Base-by-base conservation (phyloP, 2,329 filamentous ascomycete genomes). In the Acephala macrosclerotiorum region DNA sequence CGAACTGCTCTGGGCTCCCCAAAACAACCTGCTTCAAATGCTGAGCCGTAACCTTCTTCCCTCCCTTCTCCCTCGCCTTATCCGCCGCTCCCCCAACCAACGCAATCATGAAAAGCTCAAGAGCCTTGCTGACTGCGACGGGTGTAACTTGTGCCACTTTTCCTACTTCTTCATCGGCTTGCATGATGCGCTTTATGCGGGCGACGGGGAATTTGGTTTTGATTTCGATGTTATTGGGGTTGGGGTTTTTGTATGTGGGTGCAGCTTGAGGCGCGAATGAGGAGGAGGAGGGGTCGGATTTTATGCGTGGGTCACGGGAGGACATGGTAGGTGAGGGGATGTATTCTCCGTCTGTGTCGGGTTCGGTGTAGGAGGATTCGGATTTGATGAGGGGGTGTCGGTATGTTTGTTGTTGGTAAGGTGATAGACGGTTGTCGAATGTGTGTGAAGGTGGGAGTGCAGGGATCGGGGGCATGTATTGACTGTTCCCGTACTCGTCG, bases 171-270 rank as follows among this genome's bases (percentile, higher is more conserved):
- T 99, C 96, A 76, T 99, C 96, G 12, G 95, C 95, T 80, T 99
- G 96, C 96, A 99, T 98, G 75, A 99, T 98, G 60, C 96, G 89
- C 84, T 99, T 99, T 83, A 99, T 99, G 68, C 96, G 87, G 16
- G 96, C 96, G 36, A 97, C 97, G 1, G 96, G 96, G 75, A 99
- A 99, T 75, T 97, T 97, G 38, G 95, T 98, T 79, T 89, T 92
- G 73, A 99, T 93, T 51, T 93, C 79, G 80, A 97, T 80, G 78
- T 74, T 74, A 61, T 65, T 67, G 3, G 74, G 74, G 59, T 76
- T 75, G 12, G 75, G 74, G 45, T 75, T 87, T 78, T 80, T 88
- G 73, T 66, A 66, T 36, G 56, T 56, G 5, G 64, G 58, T 18
- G 49, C n/a, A n/a, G n/a, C n/a, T 16, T 29, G 49, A 29, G 38